Conservation (phyloP, 768 basidiomycete species). For the Mycena olivaceomarginata region DNA sequence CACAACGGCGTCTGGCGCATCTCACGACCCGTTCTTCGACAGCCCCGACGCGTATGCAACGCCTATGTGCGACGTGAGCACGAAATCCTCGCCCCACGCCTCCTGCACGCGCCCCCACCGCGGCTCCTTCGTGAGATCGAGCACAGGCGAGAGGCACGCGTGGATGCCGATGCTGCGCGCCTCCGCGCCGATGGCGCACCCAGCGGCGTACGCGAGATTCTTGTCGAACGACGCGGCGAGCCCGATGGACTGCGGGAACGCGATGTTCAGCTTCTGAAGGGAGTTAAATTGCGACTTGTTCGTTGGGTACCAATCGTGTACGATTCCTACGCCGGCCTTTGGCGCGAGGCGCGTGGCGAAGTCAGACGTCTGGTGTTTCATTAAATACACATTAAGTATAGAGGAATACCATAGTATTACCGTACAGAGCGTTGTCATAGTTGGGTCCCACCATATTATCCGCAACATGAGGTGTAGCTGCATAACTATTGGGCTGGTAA, state of each 20-base stretch:
- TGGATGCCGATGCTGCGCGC: constrained; percentile 50
- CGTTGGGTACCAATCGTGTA: constrained; percentile 47
- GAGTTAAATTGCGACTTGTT: constrained; percentile 45
- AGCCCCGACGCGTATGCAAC: constrained; percentile 48
- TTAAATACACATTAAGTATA: not conserved
- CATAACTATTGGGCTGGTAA: constrained; percentile 26
- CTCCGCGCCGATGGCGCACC: constrained; percentile 50
- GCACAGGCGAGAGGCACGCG: constrained; percentile 49
- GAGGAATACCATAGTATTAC: constrained; percentile 16
- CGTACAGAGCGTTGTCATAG: constrained; percentile 40
- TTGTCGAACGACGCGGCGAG: constrained; percentile 49
- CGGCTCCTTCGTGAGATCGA: constrained; percentile 53
- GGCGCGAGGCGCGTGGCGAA: constrained; percentile 37
- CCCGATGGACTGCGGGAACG: constrained; percentile 50
- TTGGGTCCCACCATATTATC: constrained; percentile 44
- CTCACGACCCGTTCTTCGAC: constrained; percentile 50
- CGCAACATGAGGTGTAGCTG: constrained; percentile 46
- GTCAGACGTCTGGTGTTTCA: constrained; percentile 25
- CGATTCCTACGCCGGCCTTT: constrained; percentile 39
- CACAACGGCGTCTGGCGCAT: constrained; percentile 48
- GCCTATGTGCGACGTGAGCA: constrained; percentile 50
- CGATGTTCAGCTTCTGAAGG: constrained; percentile 46
- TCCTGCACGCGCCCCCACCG: constrained; percentile 51
- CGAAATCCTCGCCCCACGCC: constrained; percentile 52
- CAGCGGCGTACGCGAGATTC: constrained; percentile 45